Evolutionary conservation across 192 early-diverging fungal genomes (phyloP), one percentile per base, ranked within the genome.

Genomic region (Coemansia sp.): DNA sequence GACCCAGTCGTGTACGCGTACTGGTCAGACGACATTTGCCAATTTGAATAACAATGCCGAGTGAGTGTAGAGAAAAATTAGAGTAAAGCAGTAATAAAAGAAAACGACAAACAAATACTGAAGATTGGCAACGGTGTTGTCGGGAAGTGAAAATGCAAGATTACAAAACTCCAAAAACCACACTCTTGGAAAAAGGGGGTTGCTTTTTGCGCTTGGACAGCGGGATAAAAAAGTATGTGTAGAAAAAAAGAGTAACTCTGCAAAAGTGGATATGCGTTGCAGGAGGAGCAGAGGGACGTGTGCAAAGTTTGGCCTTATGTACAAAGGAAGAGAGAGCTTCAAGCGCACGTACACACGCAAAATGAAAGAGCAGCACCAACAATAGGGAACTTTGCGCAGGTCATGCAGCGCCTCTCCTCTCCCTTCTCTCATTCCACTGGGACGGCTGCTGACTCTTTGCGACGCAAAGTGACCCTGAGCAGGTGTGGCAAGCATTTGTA

Each of bases 1-100:
- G 45, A 20, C 45, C 45, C 45, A 22, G 45, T 49, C 45, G 45
- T 49, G 45, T 49, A 49, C 7, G 45, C 45, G 20, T 40, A 67
- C 34, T 40, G 59, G 60, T 20, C 35, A 49, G 45, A 6, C 45
- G 45, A 49, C 45, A 49, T 49, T 49, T 49, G 45, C 45, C 45
- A 49, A 49, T 3, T 45, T 16, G 44, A 45, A 8, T 18, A 18
- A 18, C 44, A 45, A 49, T 49, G 45, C 45, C n/a, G 18, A 49
- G 45, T 20, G n/a, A 49, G 9, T 49, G 45, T 2, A 24, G 24
- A 24, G 24, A 10, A 20, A 30, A 58, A 58, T 32, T 58, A 58
- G 55, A 58, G 55, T 49, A 20, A 49, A 49, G 45, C 45, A 49
- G 45, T 49, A 49, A 49, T 49, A 8, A 10, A 41, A 40, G 13